A percentile compares a stretch with the other conserved stretches of the same genome.
Evolutionary conservation across 139 green algal species (phyloP).

Genomic region (Volvox africanus): DNA sequence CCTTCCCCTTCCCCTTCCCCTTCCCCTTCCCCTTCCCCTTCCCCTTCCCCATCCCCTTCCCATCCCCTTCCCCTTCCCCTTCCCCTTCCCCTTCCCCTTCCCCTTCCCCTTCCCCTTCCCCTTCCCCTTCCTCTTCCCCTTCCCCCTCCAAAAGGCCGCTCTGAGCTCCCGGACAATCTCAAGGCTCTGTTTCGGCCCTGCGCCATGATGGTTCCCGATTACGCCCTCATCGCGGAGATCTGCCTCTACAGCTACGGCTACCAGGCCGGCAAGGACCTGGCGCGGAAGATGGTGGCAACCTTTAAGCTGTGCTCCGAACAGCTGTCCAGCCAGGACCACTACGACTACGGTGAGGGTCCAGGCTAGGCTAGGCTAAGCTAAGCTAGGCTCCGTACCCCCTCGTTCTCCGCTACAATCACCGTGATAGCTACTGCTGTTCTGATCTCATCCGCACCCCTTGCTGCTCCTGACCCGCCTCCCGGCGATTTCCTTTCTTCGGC

Average conservation of each 20-base stretch:
- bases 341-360: slow-evolving; percentile 69
- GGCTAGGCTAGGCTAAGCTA: too few relatives aligned
- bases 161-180: slow-evolving; percentile 77
- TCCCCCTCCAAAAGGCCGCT: slow-evolving; percentile 58
- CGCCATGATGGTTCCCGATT: slow-evolving; percentile 89
- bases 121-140: neutral
- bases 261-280: slow-evolving; percentile 60
- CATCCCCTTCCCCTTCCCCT: neutral
- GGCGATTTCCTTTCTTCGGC: neutral
- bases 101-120: neutral
- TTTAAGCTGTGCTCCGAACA: slow-evolving; percentile 92
- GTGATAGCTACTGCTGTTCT: neutral
- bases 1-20: neutral
- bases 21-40: neutral
- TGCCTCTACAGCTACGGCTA: slow-evolving; percentile 80
- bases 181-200: slow-evolving; percentile 80
- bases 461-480: neutral
- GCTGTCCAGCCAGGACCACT: slow-evolving; percentile 86
- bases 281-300: slow-evolving; percentile 88
- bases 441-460: neutral
- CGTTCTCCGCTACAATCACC: too few relatives aligned
- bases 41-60: neutral
- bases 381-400: too few relatives aligned
- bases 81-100: neutral
- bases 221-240: slow-evolving; percentile 84